Evolutionary conservation across 768 basidiomycete genomes (phyloP), one percentile per base, ranked within the genome.

Genomic region (Mrakia frigida): DNA sequence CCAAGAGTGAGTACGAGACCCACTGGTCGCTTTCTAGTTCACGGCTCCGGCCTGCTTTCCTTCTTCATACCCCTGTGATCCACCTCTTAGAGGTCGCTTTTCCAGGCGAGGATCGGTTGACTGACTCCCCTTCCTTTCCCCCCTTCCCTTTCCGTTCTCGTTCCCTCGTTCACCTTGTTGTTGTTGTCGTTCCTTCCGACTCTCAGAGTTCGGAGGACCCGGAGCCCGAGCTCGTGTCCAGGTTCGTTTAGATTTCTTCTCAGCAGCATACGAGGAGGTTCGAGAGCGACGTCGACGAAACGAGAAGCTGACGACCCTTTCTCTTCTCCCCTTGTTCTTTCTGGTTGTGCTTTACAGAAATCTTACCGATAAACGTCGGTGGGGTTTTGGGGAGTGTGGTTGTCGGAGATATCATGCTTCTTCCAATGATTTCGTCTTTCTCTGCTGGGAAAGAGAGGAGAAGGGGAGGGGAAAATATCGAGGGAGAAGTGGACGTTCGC

Each of bases 141-240:
- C 35, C 71, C 18, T 59, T 53, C 39, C 71, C 53, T 72, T 28
- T 50, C 16, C 39, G 71, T 59, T 28, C 59, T 28, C 56, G 14
- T 46, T 41, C 35, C 23, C 43, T 16, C 3, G 6, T 61, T 50
- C 9, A 2, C 9, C 2, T 16, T 43, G 14, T 10, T 73, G 53
- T 14, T 52, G n/a, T 50, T 61, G n/a, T n/a, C n/a, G n/a, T 28
- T 63, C 28, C 18, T 43, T 68, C 56, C 16, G 7, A 13, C 28
- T 33, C 41, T 33, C 73, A 74, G 73, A 71, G 87, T 98, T 98
- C 84, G 96, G 95, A 88, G 95, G 95, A 87, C 88, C 87, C 84
- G 95, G 95, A 90, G 95, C 95, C 80, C 93, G 95, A 88, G 94
- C 94, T 77, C 92, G 94, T 87, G 91, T 94, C 86, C 95, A 97